phyloP scores from a whole-genome alignment of 2,329 filamentous ascomycete genomes.

The Botrytis fragariae region DNA sequence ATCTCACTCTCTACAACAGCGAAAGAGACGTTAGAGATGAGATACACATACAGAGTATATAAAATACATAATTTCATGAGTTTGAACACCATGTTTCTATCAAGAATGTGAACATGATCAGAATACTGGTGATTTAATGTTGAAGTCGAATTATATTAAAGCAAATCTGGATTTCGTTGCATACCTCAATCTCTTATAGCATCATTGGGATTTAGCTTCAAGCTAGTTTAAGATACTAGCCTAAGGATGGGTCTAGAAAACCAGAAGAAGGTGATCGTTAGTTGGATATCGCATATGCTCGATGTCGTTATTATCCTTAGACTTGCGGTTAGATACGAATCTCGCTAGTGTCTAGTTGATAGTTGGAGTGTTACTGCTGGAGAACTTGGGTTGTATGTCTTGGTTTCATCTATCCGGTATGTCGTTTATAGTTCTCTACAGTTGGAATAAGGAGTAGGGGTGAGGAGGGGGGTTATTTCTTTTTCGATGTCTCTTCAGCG shows the following conservation, averaged over 20 bases:
- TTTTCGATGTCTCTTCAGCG: background rate
- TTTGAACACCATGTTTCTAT: background rate
- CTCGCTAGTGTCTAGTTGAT: background rate
- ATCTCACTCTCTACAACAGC: background rate
- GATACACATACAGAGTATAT: background rate
- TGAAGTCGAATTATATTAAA: background rate
- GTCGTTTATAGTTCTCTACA: background rate
- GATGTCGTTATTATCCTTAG: background rate
- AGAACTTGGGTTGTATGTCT: background rate
- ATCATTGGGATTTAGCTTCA: background rate
- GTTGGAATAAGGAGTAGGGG: background rate
- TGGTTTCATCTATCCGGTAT: background rate
- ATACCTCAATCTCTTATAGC: background rate
- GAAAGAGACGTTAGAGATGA: background rate
- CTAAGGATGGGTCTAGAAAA: background rate
- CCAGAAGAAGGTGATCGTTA: accelerated
- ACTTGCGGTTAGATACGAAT: background rate
- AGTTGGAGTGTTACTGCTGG: background rate
- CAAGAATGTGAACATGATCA: background rate
- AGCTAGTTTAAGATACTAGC: accelerated
- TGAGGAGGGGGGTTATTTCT: background rate
- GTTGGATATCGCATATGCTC: background rate
- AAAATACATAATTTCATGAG: background rate
- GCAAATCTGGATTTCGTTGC: background rate
- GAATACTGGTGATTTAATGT: background rate